These are phyloP conservation scores for Meredithiella fracta DNA, from an alignment of 2,329 filamentous ascomycete genomes.

Conservation along the genomic window DNA sequence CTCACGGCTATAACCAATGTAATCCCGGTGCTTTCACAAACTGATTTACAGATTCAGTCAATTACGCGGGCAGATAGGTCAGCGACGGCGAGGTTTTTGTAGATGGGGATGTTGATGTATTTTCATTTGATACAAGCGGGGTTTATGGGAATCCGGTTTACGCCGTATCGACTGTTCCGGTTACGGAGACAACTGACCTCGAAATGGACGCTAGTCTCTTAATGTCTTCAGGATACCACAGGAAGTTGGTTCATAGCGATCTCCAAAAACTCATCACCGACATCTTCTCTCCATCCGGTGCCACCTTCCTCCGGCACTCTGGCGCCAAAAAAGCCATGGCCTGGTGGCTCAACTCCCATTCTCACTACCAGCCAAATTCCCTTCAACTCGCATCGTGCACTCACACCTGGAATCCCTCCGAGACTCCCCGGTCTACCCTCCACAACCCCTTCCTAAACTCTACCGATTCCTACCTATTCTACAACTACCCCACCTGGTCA, in stretches of 20 bases:
- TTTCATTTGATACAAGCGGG: conserved; percentile 37
- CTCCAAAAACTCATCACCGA: conserved; percentile 51
- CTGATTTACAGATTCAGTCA: neutral
- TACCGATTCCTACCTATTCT: neutral
- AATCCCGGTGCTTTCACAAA: conserved; percentile 52
- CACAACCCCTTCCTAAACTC: neutral
- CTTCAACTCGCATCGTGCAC: neutral
- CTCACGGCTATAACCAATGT: conserved; percentile 65
- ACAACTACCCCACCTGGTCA: conserved; percentile 51
- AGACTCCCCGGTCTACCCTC: neutral
- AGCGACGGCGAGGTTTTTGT: conserved; percentile 23
- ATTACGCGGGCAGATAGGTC: neutral
- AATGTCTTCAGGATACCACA: conserved; percentile 82
- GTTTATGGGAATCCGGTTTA: conserved; percentile 34
- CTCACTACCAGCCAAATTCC: neutral
- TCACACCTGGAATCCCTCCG: neutral
- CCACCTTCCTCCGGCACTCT: conserved; percentile 65
- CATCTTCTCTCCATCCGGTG: conserved; percentile 62
- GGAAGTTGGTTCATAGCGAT: conserved; percentile 64
- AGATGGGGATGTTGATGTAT: conserved; percentile 42
- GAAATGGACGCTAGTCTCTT: conserved; percentile 78
- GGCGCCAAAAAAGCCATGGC: conserved; percentile 66
- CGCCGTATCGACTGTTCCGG: conserved; percentile 42
- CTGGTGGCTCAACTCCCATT: conserved; percentile 37
- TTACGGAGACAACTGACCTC: conserved; percentile 31